These are phyloP conservation scores for Sporothrix pallida DNA, from an alignment of 2,329 filamentous ascomycete genomes.

Conservation along the genomic window DNA sequence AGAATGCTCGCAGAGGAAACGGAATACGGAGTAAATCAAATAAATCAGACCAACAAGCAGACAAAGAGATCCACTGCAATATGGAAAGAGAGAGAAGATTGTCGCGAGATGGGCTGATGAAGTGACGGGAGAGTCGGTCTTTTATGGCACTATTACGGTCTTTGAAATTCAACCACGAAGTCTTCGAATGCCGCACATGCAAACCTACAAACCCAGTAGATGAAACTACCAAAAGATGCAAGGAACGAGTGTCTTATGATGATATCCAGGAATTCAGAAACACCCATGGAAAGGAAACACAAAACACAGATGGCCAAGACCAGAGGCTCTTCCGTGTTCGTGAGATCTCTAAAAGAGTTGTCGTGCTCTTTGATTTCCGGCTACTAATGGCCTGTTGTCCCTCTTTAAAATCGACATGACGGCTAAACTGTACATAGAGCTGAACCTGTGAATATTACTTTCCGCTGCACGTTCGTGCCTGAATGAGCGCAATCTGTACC, in stretches of 20 bases:
- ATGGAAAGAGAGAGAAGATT: neutral
- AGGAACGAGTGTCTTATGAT: neutral
- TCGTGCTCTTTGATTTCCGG: neutral
- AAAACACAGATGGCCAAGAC: neutral
- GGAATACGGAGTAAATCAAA: neutral
- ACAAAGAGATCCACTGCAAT: conserved; percentile 12
- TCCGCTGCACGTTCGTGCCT: neutral
- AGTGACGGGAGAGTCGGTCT: no score
- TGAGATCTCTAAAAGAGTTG: neutral
- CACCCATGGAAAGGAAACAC: neutral
- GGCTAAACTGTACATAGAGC: neutral
- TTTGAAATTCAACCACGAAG: no score
- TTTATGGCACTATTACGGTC: no score
- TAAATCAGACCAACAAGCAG: neutral
- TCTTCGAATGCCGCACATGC: no score
- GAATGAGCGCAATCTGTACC: conserved; percentile 9
- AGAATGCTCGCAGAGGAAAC: neutral
- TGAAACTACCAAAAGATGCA: neutral
- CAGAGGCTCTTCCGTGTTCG: neutral
- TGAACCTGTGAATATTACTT: neutral
- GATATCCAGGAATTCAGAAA: neutral
- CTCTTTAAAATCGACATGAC: neutral
- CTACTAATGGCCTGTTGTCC: neutral
- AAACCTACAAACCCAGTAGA: no score
- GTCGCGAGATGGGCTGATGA: neutral